Evolutionary conservation across 306 rosid species (phyloP).

Genomic region (Medicago ruthenica): DNA sequence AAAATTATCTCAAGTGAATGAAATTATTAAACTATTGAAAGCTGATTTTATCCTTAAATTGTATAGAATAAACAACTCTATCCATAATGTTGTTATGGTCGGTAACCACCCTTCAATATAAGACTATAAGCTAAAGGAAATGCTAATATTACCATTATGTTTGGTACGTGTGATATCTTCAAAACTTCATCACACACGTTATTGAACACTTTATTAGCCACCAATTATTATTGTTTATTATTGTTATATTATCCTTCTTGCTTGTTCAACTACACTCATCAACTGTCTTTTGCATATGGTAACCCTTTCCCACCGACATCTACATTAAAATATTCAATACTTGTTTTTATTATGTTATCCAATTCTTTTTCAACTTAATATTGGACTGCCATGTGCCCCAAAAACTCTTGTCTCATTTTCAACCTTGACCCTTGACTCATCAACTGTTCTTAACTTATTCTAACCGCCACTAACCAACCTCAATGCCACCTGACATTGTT

Average conservation of each 20-base stretch:
- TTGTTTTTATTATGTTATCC: conserved; percentile 28
- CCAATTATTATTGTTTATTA: conserved; percentile 37
- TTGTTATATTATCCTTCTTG: neutral
- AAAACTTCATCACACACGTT: conserved; percentile 17
- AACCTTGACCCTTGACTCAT: conserved; percentile 27
- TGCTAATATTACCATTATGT: neutral
- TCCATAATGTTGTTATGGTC: neutral
- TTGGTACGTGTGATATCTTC: neutral
- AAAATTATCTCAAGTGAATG: too few species aligned
- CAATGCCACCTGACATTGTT: conserved; percentile 10
- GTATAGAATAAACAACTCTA: too few species aligned
- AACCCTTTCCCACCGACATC: conserved; percentile 41
- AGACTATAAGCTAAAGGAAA: too few species aligned
- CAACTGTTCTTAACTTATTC: conserved; percentile 40
- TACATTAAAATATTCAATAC: neutral
- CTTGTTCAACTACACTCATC: neutral
- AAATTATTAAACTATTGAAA: too few species aligned
- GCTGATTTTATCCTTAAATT: neutral
- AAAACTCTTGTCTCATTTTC: neutral
- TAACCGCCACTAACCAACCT: conserved; percentile 26
- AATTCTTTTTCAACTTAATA: neutral
- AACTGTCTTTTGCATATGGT: neutral
- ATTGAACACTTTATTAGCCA: conserved; percentile 3
- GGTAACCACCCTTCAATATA: neutral
- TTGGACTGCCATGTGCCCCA: conserved; percentile 20